These are phyloP conservation scores for Chaetoscypha palmicola DNA, from an alignment of 2,329 filamentous ascomycete species.

Conservation along the genomic window DNA sequence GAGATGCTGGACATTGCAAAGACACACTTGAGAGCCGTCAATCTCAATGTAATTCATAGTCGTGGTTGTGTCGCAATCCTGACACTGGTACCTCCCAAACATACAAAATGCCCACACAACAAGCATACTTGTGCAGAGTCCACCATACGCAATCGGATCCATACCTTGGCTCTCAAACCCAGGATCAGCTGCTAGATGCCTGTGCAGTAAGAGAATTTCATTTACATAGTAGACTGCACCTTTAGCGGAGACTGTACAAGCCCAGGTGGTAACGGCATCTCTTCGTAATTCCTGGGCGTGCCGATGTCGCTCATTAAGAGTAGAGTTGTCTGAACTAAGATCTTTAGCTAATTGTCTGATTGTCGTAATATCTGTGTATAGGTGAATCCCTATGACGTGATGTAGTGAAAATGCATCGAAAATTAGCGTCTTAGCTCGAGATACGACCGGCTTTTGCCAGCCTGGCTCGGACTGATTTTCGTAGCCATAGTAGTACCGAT, in stretches of 20 bases:
- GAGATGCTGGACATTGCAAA: not conserved
- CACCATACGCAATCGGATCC: conserved; percentile 33
- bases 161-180: conserved; percentile 10
- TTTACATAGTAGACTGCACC: conserved; percentile 32
- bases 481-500: conserved; percentile 21
- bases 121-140: conserved; percentile 29
- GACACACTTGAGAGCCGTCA: conserved; percentile 2
- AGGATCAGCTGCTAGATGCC: not conserved
- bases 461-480: conserved; percentile 18
- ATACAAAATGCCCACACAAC: conserved; percentile 34
- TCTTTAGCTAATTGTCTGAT: conserved; percentile 29
- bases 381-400: conserved; percentile 33
- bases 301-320: conserved; percentile 11
- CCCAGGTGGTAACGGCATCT: conserved; percentile 29
- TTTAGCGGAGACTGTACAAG: conserved; percentile 27
- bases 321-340: not conserved
- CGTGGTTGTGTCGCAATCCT: conserved; percentile 17
- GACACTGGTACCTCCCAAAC: conserved; percentile 28
- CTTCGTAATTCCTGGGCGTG: conserved; percentile 17
- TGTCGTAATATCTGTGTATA: conserved; percentile 32
- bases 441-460: conserved; percentile 14
- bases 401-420: conserved; percentile 33
- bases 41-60: not conserved
- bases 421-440: conserved; percentile 29
- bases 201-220: conserved; percentile 25